phyloP scores from a whole-genome alignment of 345 rosid genomes.

The Aquilaria yunnanensis region DNA sequence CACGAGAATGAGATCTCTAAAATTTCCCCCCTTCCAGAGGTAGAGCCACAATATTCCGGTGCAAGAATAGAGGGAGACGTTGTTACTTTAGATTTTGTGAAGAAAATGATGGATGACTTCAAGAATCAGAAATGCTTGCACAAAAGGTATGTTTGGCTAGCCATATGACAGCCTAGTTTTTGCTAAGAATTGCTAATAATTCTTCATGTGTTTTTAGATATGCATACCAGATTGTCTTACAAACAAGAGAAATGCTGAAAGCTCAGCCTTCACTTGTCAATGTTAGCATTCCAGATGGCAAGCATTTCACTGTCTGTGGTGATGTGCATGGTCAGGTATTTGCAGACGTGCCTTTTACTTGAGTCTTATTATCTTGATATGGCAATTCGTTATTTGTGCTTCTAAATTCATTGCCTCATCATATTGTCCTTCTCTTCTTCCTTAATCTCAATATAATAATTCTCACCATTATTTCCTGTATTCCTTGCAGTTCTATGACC shows the following conservation, averaged over 20 bases:
- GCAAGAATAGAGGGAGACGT: conserved; percentile 90
- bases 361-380: background rate
- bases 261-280: conserved; percentile 82
- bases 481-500: conserved; percentile 85
- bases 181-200: conserved; percentile 9
- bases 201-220: conserved; percentile 41
- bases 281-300: conserved; percentile 63
- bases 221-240: conserved; percentile 88
- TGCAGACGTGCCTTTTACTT: background rate
- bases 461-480: conserved; percentile 4
- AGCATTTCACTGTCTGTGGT: conserved; percentile 88
- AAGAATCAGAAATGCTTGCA: conserved; percentile 83
- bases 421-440: background rate
- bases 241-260: conserved; percentile 70
- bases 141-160: conserved; percentile 46
- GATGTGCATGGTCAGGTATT: conserved; percentile 99
- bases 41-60: conserved; percentile 94
- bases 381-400: background rate
- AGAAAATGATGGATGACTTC: conserved; percentile 93
- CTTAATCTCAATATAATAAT: conserved; percentile 6
- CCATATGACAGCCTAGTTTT: conserved; percentile 14
- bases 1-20: background rate
- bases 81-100: conserved; percentile 85
- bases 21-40: conserved; percentile 45
- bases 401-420: background rate